phyloP scores from a whole-genome alignment of 2,329 filamentous ascomycete genomes.

The Colletotrichum lindemuthianum region DNA sequence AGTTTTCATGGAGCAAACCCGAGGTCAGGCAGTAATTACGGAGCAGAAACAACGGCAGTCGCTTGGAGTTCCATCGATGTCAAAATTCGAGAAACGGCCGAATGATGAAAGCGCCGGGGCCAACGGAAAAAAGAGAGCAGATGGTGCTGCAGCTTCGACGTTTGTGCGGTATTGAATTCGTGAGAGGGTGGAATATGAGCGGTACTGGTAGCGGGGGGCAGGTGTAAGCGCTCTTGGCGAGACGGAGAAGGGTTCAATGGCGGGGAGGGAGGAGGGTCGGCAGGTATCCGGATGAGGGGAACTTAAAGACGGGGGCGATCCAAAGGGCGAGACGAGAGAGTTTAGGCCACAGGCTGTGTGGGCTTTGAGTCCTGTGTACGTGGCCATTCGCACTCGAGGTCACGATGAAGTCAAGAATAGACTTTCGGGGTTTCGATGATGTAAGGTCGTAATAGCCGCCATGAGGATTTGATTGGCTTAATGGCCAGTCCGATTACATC shows the following conservation, averaged over 20 bases:
- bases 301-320: not conserved
- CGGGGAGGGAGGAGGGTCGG: conserved; percentile 9
- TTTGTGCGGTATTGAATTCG: conserved; percentile 28
- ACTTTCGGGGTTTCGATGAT: conserved; percentile 5
- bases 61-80: conserved; percentile 29
- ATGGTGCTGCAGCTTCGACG: conserved; percentile 9
- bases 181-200: not conserved
- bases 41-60: conserved; percentile 6
- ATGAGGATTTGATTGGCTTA: too few relatives aligned
- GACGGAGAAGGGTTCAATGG: conserved; percentile 1
- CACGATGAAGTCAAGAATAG: conserved; percentile 15
- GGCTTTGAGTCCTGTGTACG: too few relatives aligned
- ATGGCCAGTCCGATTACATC: too few relatives aligned
- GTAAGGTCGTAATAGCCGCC: too few relatives aligned
- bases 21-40: conserved; percentile 13
- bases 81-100: conserved; percentile 1
- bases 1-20: not conserved
- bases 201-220: conserved; percentile 8
- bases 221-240: conserved; percentile 31
- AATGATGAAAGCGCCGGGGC: not conserved
- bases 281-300: conserved; percentile 1
- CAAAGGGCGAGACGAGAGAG: not conserved
- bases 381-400: not conserved
- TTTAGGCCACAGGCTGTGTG: too few relatives aligned
- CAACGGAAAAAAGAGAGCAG: too few relatives aligned